phyloP scores from a whole-genome alignment of 2,329 filamentous ascomycete genomes.

The Pezicula neosporulosa region DNA sequence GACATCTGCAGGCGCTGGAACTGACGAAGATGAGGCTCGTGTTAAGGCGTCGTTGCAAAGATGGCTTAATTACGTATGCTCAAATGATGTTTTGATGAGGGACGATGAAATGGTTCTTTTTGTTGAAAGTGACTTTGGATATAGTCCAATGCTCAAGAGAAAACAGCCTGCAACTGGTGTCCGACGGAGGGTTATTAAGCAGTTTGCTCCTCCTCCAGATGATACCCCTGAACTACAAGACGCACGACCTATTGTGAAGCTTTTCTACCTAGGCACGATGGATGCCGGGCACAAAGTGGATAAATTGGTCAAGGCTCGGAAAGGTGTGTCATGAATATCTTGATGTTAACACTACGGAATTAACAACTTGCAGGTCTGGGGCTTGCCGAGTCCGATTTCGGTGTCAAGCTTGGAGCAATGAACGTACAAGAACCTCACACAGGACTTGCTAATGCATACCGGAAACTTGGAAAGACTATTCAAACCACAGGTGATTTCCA shows the following conservation, averaged over 20 bases:
- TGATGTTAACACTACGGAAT: conserved; percentile 19
- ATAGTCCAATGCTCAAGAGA: conserved; percentile 91
- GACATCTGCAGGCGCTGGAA: conserved; percentile 90
- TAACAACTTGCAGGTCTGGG: conserved; percentile 67
- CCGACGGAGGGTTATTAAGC: conserved; percentile 91
- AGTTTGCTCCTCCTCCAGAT: conserved; percentile 95
- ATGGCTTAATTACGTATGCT: conserved; percentile 93
- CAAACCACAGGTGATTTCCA: conserved; percentile 94
- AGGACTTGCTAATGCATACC: conserved; percentile 85
- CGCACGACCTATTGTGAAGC: conserved; percentile 85
- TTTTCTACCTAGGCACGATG: conserved; percentile 94
- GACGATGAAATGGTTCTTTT: conserved; percentile 98
- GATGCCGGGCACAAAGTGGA: conserved; percentile 97
- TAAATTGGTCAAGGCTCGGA: conserved; percentile 83
- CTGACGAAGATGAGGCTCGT: conserved; percentile 88
- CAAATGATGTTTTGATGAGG: conserved; percentile 86
- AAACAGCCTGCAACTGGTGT: conserved; percentile 97
- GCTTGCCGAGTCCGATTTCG: conserved; percentile 88
- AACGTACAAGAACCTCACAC: conserved; percentile 86
- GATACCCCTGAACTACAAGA: conserved; percentile 93
- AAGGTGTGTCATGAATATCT: conserved; percentile 58
- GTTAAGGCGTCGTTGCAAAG: conserved; percentile 88
- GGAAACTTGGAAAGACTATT: conserved; percentile 90
- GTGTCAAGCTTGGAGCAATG: conserved; percentile 84
- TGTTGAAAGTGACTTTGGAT: conserved; percentile 98